These are phyloP conservation scores for Avena atlantica DNA, from an alignment of 176 grass and related monocot species.

Conservation along the genomic window DNA sequence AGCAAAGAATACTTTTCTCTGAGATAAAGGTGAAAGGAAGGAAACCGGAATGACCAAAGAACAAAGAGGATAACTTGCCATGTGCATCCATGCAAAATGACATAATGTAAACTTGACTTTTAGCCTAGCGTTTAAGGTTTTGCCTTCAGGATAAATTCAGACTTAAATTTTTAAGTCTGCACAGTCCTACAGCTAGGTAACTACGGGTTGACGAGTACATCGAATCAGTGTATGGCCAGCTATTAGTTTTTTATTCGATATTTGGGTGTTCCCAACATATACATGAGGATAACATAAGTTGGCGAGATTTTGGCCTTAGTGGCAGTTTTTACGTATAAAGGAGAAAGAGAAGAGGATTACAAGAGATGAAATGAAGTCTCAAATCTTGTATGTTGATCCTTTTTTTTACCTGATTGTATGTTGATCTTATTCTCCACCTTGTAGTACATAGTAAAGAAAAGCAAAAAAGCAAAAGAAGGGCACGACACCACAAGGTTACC, in stretches of 20 bases:
- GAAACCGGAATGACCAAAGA: background rate
- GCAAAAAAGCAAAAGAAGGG: background rate
- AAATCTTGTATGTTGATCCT: too few relatives aligned
- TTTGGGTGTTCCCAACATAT: background rate
- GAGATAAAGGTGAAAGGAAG: background rate
- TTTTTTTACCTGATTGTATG: too few relatives aligned
- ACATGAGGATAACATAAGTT: background rate
- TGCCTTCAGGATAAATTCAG: background rate
- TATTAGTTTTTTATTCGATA: background rate
- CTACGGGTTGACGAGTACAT: background rate
- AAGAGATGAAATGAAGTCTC: too few relatives aligned
- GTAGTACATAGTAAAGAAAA: background rate
- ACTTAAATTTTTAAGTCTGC: background rate
- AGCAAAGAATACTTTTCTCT: background rate
- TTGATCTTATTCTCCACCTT: too few relatives aligned
- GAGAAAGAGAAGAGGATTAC: too few relatives aligned
- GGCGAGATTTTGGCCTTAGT: background rate
- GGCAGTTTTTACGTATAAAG: background rate
- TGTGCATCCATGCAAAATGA: background rate
- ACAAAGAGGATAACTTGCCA: too few relatives aligned
- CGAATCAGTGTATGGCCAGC: background rate
- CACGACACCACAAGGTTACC: background rate
- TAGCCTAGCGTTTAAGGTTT: background rate
- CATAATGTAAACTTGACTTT: background rate
- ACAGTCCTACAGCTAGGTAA: background rate